Evolutionary conservation across 2,329 filamentous ascomycete genomes (phyloP).

Genomic region (Arachnomyces sp.): DNA sequence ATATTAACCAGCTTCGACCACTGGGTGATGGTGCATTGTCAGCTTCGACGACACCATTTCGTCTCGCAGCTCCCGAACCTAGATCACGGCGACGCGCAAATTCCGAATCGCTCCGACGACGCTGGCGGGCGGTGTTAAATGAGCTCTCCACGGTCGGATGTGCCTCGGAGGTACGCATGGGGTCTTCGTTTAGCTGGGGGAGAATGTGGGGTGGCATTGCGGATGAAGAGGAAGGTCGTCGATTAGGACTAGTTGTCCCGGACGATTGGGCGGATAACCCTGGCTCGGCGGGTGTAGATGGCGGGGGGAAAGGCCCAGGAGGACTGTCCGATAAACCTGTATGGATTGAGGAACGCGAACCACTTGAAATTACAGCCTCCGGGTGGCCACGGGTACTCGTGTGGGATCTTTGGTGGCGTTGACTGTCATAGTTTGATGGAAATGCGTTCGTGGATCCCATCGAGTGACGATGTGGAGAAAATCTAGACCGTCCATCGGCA

Average conservation of each 20-base stretch:
- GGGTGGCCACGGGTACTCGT: conserved; percentile 25
- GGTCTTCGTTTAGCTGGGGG: conserved; percentile 33
- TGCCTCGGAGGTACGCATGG: conserved; percentile 26
- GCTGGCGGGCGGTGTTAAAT: conserved; percentile 41
- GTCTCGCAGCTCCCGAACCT: conserved; percentile 54
- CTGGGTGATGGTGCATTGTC: conserved; percentile 42
- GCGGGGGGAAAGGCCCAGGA: conserved; percentile 53
- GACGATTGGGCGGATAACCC: conserved; percentile 49
- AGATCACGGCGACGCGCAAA: conserved; percentile 49
- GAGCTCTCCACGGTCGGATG: conserved; percentile 38
- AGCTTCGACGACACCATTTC: conserved; percentile 59
- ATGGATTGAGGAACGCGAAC: conserved; percentile 29
- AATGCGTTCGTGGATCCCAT: conserved; percentile 47
- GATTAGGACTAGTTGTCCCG: conserved; percentile 43
- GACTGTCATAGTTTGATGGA: conserved; percentile 44
- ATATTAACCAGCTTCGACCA: conserved; percentile 64
- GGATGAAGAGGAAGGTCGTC: conserved; percentile 42
- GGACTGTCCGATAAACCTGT: conserved; percentile 48
- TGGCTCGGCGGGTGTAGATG: conserved; percentile 56
- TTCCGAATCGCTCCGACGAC: conserved; percentile 53
- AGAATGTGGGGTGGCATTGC: conserved; percentile 31
- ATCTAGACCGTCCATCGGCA: conserved; percentile 48
- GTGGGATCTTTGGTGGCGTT: conserved; percentile 44
- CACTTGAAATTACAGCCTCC: conserved; percentile 22
- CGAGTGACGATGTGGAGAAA: conserved; percentile 47